Conservation (phyloP, 1,139 yeast species). For the Scheffersomyces titani region DNA sequence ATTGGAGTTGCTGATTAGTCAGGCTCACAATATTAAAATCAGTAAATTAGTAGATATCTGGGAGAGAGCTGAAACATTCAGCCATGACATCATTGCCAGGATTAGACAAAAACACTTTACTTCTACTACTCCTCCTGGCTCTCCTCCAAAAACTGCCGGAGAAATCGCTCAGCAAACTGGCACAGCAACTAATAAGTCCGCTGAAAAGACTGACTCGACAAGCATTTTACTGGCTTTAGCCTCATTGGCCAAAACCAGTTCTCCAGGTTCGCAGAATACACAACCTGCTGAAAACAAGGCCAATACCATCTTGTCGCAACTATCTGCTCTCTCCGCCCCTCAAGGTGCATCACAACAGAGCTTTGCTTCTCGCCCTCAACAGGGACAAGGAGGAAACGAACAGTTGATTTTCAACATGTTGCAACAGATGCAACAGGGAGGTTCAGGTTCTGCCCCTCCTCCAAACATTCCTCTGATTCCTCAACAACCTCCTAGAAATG, state of each 20-base stretch:
- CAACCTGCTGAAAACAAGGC: constrained; percentile 25
- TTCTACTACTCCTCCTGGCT: constrained; percentile 58
- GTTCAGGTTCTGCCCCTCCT: constrained; percentile 7
- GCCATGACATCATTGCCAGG: constrained; percentile 51
- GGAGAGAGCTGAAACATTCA: constrained; percentile 84
- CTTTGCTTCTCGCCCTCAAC: constrained; percentile 14
- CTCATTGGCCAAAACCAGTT: constrained; percentile 44
- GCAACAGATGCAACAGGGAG: constrained; percentile 41
- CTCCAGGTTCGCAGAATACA: constrained; percentile 21
- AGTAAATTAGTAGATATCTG: constrained; percentile 87
- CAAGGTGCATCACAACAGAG: constrained; percentile 16
- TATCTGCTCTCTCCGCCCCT: constrained; percentile 40
- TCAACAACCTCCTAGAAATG: constrained; percentile 15
- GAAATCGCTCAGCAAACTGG: constrained; percentile 24
- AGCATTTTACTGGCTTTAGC: constrained; percentile 69
- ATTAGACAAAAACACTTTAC: constrained; percentile 64
- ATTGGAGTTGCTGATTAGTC: constrained; percentile 50
- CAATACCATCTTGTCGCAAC: constrained; percentile 45
- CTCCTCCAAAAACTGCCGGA: constrained; percentile 45
- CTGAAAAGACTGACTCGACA: constrained; percentile 44
- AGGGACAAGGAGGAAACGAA: constrained; percentile 23
- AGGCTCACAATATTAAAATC: constrained; percentile 67
- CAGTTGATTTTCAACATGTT: constrained; percentile 44
- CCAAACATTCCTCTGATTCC: constrained; percentile 7
- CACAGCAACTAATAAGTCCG: constrained; percentile 14